Evolutionary conservation across 2,329 filamentous ascomycete species (phyloP).

Genomic region (Penicillium sclerotigenum): DNA sequence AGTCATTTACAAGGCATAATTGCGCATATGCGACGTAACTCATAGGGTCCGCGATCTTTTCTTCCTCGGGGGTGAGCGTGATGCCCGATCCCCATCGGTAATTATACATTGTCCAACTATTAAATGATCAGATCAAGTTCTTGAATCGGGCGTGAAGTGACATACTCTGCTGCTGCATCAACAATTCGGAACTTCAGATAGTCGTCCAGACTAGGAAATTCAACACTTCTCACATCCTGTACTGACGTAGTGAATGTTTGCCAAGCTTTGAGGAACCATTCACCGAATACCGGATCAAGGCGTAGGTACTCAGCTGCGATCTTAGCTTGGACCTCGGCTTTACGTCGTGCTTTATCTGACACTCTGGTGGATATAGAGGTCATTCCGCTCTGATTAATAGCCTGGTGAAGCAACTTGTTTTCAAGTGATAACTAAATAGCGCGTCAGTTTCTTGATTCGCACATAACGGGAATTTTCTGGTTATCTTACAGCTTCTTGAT

Average conservation of each 20-base stretch:
- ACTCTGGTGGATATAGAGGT: not conserved
- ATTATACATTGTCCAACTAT: not conserved
- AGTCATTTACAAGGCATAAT: not conserved
- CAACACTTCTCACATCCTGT: not conserved
- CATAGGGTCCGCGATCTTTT: not conserved
- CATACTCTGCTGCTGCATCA: not conserved
- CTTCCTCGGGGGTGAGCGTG: not conserved
- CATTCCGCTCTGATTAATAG: not conserved
- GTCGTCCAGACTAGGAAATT: not conserved
- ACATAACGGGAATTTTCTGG: not conserved
- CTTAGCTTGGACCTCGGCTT: not conserved
- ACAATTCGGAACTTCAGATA: not conserved
- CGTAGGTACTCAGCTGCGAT: not conserved
- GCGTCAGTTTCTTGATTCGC: not conserved
- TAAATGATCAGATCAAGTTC: not conserved
- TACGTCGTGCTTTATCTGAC: not conserved
- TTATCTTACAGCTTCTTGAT: not conserved
- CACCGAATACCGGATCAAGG: not conserved
- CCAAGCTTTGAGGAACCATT: not conserved
- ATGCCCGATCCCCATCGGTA: not conserved
- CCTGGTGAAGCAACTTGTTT: not conserved
- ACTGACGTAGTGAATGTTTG: not conserved
- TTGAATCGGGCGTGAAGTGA: not conserved
- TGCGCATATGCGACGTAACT: not conserved
- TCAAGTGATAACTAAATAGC: not conserved